phyloP scores from a whole-genome alignment of 2,329 filamentous ascomycete species.

The Fonsecaea multimorphosa region DNA sequence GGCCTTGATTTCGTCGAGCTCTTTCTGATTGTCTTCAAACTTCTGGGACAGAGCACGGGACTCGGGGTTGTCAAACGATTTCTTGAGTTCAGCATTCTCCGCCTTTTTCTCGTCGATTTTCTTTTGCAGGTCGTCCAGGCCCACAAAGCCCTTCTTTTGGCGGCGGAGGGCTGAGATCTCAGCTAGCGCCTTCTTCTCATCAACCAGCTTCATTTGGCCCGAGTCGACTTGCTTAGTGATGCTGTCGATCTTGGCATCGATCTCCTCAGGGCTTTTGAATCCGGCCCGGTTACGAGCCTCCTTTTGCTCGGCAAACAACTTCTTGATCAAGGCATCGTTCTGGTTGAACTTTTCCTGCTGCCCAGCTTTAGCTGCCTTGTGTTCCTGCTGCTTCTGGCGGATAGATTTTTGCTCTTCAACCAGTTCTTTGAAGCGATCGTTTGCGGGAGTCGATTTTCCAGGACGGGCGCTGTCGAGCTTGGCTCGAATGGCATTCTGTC shows the following conservation, averaged over 20 bases:
- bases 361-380: constrained; percentile 79
- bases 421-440: constrained; percentile 80
- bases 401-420: constrained; percentile 75
- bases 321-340: constrained; percentile 86
- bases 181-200: constrained; percentile 90
- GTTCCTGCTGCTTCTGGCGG: constrained; percentile 81
- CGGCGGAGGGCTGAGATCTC: constrained; percentile 85
- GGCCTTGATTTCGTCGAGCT: constrained; percentile 87
- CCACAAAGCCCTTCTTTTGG: constrained; percentile 86
- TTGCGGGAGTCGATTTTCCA: constrained; percentile 79
- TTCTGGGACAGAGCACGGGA: constrained; percentile 84
- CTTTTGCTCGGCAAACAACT: constrained; percentile 86
- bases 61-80: constrained; percentile 88
- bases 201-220: constrained; percentile 91
- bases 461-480: constrained; percentile 82
- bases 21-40: constrained; percentile 82
- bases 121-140: constrained; percentile 85
- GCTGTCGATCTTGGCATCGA: constrained; percentile 79
- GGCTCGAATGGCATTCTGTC: constrained; percentile 80
- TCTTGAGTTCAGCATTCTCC: constrained; percentile 87
- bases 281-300: constrained; percentile 76
- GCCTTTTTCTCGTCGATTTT: constrained; percentile 84
- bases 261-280: constrained; percentile 86
- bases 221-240: constrained; percentile 86
- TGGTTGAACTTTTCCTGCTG: constrained; percentile 91